A percentile compares a stretch with the other conserved stretches of the same genome.
These are phyloP conservation scores for Mortierella sp. DNA, from an alignment of 371 early-diverging fungal species.

Conservation along the genomic window DNA sequence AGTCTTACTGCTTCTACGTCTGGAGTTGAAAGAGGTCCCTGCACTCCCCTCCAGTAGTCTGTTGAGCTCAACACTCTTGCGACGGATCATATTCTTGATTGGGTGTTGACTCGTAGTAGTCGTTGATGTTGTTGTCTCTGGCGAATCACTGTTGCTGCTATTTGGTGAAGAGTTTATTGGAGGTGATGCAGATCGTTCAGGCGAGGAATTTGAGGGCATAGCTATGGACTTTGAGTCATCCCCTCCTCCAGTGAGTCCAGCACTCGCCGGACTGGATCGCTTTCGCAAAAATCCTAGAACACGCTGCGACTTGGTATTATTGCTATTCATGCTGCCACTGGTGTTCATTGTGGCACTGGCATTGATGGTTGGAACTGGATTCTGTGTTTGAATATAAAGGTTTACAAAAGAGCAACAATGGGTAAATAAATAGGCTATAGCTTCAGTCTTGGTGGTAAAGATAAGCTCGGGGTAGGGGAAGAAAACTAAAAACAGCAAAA, in stretches of 20 bases:
- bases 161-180: constrained; percentile 6
- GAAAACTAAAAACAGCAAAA: background rate
- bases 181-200: background rate
- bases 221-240: constrained; percentile 24
- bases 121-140: background rate
- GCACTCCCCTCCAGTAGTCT: constrained; percentile 17
- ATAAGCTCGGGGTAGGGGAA: background rate
- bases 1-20: constrained; percentile 7
- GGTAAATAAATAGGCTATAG: background rate
- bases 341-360: constrained; percentile 7
- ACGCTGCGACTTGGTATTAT: constrained; percentile 19
- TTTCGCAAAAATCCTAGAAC: constrained; percentile 45
- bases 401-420: background rate
- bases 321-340: constrained; percentile 5
- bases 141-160: background rate
- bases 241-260: background rate
- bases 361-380: constrained; percentile 7
- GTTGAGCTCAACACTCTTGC: constrained; percentile 37
- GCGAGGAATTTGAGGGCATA: constrained; percentile 2
- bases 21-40: constrained; percentile 11
- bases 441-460: background rate
- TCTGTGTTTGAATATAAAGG: background rate
- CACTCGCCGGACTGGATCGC: constrained; percentile 4
- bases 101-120: background rate
- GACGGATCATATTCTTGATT: constrained; percentile 33